phyloP scores from a whole-genome alignment of 208 protist genomes.

The Leishmania arabica region DNA sequence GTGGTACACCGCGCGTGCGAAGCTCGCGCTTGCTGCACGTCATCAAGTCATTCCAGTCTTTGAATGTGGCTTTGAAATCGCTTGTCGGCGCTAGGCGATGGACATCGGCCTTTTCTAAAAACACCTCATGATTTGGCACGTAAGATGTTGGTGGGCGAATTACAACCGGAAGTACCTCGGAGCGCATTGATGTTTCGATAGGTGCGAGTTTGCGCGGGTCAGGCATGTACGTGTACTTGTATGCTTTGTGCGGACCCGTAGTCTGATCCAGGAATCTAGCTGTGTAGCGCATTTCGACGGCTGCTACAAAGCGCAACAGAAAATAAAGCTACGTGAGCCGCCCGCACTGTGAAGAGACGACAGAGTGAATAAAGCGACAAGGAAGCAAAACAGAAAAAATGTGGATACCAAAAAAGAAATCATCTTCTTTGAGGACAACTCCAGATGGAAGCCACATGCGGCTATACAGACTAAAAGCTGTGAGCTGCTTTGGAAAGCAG shows the following conservation, averaged over 20 bases:
- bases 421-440: neutral
- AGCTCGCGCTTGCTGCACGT: constrained; percentile 85
- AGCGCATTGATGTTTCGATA: constrained; percentile 81
- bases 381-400: constrained; percentile 11
- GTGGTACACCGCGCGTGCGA: constrained; percentile 74
- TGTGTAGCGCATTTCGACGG: constrained; percentile 22
- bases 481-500: neutral
- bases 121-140: constrained; percentile 89
- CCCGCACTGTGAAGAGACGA: neutral
- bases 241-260: constrained; percentile 85
- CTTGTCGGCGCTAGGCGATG: constrained; percentile 81
- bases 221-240: constrained; percentile 93
- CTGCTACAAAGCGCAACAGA: neutral
- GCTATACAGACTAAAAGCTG: neutral
- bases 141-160: constrained; percentile 86
- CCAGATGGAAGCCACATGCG: neutral
- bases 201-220: constrained; percentile 91
- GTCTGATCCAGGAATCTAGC: constrained; percentile 72
- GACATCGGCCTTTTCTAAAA: constrained; percentile 87
- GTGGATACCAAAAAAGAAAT: neutral
- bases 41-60: constrained; percentile 93
- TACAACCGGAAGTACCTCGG: constrained; percentile 80
- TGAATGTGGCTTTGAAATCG: constrained; percentile 90
- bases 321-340: neutral
- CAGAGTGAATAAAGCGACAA: neutral